These are phyloP conservation scores for Hanseniaspora pseudoguilliermondii DNA, from an alignment of 805 yeast genomes.

Conservation along the genomic window DNA sequence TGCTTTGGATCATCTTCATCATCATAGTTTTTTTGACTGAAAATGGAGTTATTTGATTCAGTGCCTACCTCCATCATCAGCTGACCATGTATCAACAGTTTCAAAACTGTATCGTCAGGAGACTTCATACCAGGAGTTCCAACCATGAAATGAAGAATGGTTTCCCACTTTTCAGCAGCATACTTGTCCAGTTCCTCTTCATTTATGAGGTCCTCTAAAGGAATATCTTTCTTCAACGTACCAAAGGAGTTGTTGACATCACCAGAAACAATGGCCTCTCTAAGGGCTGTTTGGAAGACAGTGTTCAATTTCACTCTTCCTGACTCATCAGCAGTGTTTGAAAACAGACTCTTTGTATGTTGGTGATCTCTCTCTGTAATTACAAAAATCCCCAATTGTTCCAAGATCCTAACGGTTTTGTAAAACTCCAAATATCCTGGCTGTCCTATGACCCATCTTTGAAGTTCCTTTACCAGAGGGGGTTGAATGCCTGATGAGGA, in stretches of 20 bases:
- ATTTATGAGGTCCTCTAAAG: not conserved
- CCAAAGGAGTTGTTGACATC: slow-evolving; percentile 61
- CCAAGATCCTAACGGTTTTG: slow-evolving; percentile 69
- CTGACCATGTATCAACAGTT: slow-evolving; percentile 64
- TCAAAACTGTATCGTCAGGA: slow-evolving; percentile 74
- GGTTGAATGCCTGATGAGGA: not conserved
- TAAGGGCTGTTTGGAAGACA: slow-evolving; percentile 59
- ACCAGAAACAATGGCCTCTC: slow-evolving; percentile 77
- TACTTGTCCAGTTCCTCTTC: slow-evolving; percentile 39
- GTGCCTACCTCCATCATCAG: slow-evolving; percentile 58
- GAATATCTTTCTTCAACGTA: slow-evolving; percentile 42
- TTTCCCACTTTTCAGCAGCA: slow-evolving; percentile 86
- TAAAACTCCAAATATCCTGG: slow-evolving; percentile 41
- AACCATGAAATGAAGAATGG: slow-evolving; percentile 92
- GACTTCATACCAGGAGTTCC: slow-evolving; percentile 62
- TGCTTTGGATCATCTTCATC: slow-evolving; percentile 8
- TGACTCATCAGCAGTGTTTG: slow-evolving; percentile 21
- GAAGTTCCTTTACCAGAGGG: slow-evolving; percentile 4
- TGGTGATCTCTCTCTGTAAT: slow-evolving; percentile 34
- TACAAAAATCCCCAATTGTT: slow-evolving; percentile 59
- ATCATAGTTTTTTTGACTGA: slow-evolving; percentile 36
- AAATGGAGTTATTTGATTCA: slow-evolving; percentile 18
- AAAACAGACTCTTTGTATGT: slow-evolving; percentile 22
- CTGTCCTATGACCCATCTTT: slow-evolving; percentile 47
- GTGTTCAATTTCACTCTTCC: slow-evolving; percentile 43